Conservation (phyloP, 345 rosid species). For the Orychophragmus violaceus region DNA sequence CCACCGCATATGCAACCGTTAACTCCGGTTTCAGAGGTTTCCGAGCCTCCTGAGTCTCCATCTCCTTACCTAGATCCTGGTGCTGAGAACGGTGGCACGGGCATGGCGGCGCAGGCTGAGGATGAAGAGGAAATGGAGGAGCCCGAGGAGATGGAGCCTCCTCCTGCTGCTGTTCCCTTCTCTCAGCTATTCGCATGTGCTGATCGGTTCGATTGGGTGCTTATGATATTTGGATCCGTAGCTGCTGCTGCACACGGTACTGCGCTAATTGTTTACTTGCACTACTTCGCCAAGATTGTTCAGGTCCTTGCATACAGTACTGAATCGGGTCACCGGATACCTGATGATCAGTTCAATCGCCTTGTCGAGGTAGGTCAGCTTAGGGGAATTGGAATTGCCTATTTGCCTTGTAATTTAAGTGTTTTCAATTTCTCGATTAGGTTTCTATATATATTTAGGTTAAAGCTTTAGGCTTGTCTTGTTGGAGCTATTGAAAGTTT, state of each 20-base stretch:
- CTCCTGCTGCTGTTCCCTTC: constrained; percentile 97
- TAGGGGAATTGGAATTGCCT: background rate
- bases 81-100: constrained; percentile 61
- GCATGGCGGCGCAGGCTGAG: constrained; percentile 53
- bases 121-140: constrained; percentile 88
- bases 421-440: background rate
- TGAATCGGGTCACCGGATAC: background rate
- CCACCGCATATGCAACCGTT: constrained; percentile 97
- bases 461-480: background rate
- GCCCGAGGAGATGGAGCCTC: constrained; percentile 81
- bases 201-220: constrained; percentile 82
- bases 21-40: constrained; percentile 97
- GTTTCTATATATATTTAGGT: background rate
- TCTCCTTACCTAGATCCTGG: constrained; percentile 77
- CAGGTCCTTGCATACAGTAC: constrained; percentile 40
- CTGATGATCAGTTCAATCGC: constrained; percentile 43
- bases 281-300: constrained; percentile 82
- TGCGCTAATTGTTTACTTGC: constrained; percentile 91
- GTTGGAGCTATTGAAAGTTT: background rate
- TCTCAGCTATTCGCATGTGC: constrained; percentile 78
- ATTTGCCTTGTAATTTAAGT: background rate
- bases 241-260: constrained; percentile 98
- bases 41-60: constrained; percentile 99
- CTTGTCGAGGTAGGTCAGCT: constrained; percentile 60
- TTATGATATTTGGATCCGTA: constrained; percentile 83